Percentiles rank a stretch among this genome's conserved stretches.
phyloP scores from a whole-genome alignment of 139 green algal genomes.

The Marvania coccoides region DNA sequence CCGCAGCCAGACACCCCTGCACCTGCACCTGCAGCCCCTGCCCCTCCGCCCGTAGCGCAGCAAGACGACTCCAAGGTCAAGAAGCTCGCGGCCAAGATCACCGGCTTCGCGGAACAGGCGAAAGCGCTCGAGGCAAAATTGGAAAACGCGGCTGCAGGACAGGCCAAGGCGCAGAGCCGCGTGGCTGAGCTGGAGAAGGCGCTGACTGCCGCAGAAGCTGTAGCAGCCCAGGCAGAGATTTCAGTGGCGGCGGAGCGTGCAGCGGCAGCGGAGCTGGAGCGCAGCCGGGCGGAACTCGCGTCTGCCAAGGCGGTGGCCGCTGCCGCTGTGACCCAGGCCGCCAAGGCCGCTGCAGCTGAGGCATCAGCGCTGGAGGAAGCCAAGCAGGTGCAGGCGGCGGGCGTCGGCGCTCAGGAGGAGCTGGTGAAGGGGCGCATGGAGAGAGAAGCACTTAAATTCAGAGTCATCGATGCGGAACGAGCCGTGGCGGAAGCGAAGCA shows the following conservation, averaged over 20 bases:
- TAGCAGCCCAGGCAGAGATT: too few species aligned
- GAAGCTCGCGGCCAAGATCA: not conserved
- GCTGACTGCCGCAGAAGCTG: too few species aligned
- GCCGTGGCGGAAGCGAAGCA: too few species aligned
- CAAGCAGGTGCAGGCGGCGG: not conserved
- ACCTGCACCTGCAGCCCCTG: too few species aligned
- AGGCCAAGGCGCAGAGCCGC: not conserved
- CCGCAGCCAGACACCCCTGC: too few species aligned
- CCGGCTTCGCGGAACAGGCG: not conserved
- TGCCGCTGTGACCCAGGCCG: not conserved
- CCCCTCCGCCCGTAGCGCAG: too few species aligned
- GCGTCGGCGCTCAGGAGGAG: not conserved
- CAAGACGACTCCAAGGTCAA: not conserved
- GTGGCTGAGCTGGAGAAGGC: not conserved
- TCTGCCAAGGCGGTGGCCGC: not conserved
- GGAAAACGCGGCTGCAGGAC: too few species aligned
- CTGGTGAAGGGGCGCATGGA: not conserved
- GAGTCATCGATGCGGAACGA: not conserved
- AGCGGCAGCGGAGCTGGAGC: not conserved
- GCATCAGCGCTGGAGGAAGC: not conserved
- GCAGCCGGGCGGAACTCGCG: too few species aligned
- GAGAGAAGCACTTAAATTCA: conserved; percentile 5
- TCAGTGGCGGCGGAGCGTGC: not conserved
- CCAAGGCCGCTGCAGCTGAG: not conserved
- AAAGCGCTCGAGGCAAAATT: too few species aligned